phyloP scores from a whole-genome alignment of 1,284 basidiomycete genomes.

The Sanghuangporus baumii region DNA sequence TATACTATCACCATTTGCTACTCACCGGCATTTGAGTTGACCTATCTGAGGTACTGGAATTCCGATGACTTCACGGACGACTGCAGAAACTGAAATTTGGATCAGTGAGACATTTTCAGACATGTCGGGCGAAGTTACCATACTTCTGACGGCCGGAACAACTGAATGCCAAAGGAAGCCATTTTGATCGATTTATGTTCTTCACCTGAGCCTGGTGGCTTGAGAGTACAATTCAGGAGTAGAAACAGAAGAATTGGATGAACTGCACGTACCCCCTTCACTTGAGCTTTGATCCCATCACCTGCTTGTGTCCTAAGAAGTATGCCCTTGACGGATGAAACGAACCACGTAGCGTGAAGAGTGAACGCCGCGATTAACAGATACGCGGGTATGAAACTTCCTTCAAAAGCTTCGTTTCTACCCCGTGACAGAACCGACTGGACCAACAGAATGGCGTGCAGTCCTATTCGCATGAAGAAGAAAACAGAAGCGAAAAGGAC shows the following conservation, averaged over 20 bases:
- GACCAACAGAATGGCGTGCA: background rate
- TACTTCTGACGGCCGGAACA: too few relatives aligned
- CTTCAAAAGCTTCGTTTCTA: background rate
- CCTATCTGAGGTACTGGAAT: too few relatives aligned
- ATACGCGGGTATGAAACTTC: constrained; percentile 3
- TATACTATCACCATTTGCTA: too few relatives aligned
- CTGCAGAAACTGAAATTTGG: too few relatives aligned
- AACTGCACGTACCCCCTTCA: background rate
- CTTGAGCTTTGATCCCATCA: background rate
- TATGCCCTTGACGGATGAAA: constrained; percentile 3
- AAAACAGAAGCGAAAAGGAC: background rate
- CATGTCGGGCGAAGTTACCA: too few relatives aligned
- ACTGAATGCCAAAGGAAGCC: too few relatives aligned
- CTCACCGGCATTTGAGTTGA: too few relatives aligned
- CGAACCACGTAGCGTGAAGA: constrained; percentile 8
- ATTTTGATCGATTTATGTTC: too few relatives aligned
- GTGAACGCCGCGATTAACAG: constrained; percentile 1
- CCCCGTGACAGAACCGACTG: background rate
- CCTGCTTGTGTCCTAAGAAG: background rate
- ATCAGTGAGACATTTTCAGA: too few relatives aligned
- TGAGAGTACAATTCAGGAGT: too few relatives aligned
- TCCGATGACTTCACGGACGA: too few relatives aligned
- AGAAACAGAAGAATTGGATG: background rate
- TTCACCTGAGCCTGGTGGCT: too few relatives aligned
- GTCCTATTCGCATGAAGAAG: background rate